A percentile compares a stretch with the other conserved stretches of the same genome.
Conservation (phyloP, 1,139 yeast genomes). For the Pneumocystis murina region DNA sequence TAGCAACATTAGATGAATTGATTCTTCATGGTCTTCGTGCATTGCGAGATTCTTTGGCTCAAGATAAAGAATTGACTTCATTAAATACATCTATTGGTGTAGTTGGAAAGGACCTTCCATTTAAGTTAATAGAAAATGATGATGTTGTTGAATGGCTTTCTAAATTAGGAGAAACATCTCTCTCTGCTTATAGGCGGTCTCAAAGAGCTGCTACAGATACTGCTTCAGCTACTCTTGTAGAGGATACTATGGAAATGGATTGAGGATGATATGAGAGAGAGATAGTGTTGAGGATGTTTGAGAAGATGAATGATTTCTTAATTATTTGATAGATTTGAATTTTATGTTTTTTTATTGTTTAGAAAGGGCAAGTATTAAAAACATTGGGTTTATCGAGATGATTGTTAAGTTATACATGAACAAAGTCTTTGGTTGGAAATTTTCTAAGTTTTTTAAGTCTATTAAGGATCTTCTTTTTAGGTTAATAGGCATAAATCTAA, state of each 20-base stretch:
- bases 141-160: constrained; percentile 61
- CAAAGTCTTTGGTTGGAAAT: too few relatives aligned
- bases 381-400: not conserved
- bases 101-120: constrained; percentile 66
- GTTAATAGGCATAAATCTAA: too few relatives aligned
- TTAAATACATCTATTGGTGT: constrained; percentile 82
- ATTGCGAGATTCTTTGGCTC: constrained; percentile 81
- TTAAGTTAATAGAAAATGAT: constrained; percentile 73
- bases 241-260: constrained; percentile 16
- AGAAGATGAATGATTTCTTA: not conserved
- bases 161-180: constrained; percentile 14
- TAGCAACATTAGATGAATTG: constrained; percentile 51
- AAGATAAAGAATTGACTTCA: constrained; percentile 76
- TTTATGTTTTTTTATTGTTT: not conserved
- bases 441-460: too few relatives aligned
- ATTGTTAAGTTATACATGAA: not conserved
- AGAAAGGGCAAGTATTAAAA: not conserved
- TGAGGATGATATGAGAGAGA: not conserved
- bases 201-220: constrained; percentile 29
- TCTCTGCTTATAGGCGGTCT: constrained; percentile 28
- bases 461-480: too few relatives aligned
- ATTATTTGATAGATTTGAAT: not conserved
- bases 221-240: constrained; percentile 17
- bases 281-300: not conserved
- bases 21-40: constrained; percentile 82